A percentile compares a stretch with the other conserved stretches of the same genome.
Conservation (phyloP, 164 flowering plant species). For the Piper longum region DNA sequence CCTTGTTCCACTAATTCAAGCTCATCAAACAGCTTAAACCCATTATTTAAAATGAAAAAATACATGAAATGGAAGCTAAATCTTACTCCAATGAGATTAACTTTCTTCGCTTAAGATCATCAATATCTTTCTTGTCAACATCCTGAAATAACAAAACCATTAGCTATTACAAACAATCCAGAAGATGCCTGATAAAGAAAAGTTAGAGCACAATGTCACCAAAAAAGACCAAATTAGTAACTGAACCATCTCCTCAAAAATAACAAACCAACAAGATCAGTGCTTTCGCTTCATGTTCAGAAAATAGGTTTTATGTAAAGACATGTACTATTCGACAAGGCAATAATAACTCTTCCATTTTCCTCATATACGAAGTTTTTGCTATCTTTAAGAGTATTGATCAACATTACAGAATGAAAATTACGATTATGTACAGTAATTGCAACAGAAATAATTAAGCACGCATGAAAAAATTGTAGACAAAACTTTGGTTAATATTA, state of each 20-base stretch:
- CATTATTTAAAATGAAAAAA: background rate
- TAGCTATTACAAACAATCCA: background rate
- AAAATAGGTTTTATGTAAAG: too few species aligned
- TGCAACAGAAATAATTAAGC: too few species aligned
- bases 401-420: too few species aligned
- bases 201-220: background rate
- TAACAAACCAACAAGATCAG: background rate
- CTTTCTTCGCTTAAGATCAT: constrained; percentile 60
- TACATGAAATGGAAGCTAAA: constrained; percentile 1
- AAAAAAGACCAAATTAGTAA: background rate
- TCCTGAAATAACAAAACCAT: constrained; percentile 25
- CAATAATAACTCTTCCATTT: too few species aligned
- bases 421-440: too few species aligned
- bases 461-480: too few species aligned
- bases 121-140: constrained; percentile 32
- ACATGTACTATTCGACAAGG: too few species aligned
- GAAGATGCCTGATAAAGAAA: background rate
- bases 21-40: background rate
- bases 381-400: too few species aligned
- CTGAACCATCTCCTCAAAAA: background rate
- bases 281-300: too few species aligned
- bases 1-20: background rate
- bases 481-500: too few species aligned
- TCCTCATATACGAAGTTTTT: too few species aligned
- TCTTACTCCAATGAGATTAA: constrained; percentile 58